A percentile compares a stretch with the other conserved stretches of the same genome.
Conservation (phyloP, 495 filamentous ascomycete species). For the Pseudoneurospora amorphoporcata region DNA sequence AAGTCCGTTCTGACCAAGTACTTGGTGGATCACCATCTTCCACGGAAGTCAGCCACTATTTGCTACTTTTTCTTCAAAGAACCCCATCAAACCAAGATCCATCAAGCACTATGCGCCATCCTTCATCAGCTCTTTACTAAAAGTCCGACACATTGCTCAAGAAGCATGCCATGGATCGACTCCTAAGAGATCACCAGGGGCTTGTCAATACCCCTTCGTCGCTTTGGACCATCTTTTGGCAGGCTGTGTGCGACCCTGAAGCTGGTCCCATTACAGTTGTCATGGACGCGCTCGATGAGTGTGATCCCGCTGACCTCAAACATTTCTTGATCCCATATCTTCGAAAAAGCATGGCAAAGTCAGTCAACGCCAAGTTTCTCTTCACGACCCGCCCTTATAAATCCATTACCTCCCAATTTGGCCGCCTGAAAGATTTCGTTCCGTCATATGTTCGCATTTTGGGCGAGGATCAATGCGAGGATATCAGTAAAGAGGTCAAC, state of each 20-base stretch:
- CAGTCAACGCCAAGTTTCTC: constrained; percentile 33
- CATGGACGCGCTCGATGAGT: constrained; percentile 40
- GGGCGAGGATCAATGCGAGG: constrained; percentile 26
- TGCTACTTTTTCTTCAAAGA: constrained; percentile 55
- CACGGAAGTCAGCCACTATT: constrained; percentile 10
- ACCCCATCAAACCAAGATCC: constrained; percentile 33
- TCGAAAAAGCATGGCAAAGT: constrained; percentile 1
- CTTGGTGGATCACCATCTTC: constrained; percentile 29
- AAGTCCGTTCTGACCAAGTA: constrained; percentile 43
- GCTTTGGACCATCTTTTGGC: constrained; percentile 34
- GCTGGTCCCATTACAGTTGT: constrained; percentile 39
- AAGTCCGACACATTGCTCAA: constrained; percentile 19
- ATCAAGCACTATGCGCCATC: constrained; percentile 33
- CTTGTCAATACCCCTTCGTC: constrained; percentile 24
- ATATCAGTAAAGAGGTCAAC: constrained; percentile 35
- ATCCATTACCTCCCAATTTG: constrained; percentile 27
- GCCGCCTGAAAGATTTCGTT: constrained; percentile 5
- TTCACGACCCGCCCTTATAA: constrained; percentile 40
- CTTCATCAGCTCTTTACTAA: constrained; percentile 38
- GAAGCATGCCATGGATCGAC: constrained; percentile 16
- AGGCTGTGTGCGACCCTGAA: constrained; percentile 19
- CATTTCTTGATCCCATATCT: constrained; percentile 1
- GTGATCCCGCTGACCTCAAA: constrained; percentile 4
- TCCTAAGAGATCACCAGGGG: constrained; percentile 10
- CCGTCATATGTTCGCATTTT: constrained; percentile 28